Conservation (phyloP, 192 early-diverging fungal species). For the Dissophora ornata region DNA sequence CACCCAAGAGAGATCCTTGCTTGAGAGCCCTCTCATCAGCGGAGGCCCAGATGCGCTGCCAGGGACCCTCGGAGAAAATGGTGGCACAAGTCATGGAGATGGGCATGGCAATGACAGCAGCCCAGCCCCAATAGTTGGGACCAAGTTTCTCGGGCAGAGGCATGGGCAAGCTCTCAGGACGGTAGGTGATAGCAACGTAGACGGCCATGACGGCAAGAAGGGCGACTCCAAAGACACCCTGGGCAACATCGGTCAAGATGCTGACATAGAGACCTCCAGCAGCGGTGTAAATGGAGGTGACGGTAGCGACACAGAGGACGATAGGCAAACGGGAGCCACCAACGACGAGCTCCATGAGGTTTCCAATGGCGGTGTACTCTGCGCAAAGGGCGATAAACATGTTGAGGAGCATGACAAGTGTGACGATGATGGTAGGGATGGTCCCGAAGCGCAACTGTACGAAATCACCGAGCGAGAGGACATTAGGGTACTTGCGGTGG, state of each 20-base stretch:
- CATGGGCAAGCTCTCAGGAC: slow-evolving; percentile 55
- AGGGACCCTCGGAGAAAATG: slow-evolving; percentile 77
- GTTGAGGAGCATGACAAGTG: slow-evolving; percentile 64
- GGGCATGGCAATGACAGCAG: slow-evolving; percentile 68
- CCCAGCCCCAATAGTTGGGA: slow-evolving; percentile 71
- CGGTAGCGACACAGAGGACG: slow-evolving; percentile 66
- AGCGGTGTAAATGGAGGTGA: slow-evolving; percentile 74
- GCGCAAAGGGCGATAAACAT: slow-evolving; percentile 70
- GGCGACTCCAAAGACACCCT: slow-evolving; percentile 63
- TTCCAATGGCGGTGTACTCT: slow-evolving; percentile 71
- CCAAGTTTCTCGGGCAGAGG: slow-evolving; percentile 61
- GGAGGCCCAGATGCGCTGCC: slow-evolving; percentile 77
- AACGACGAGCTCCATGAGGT: slow-evolving; percentile 64
- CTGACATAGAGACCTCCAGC: slow-evolving; percentile 72
- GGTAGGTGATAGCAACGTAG: slow-evolving; percentile 62
- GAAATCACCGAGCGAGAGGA: slow-evolving; percentile 73
- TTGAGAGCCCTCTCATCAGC: slow-evolving; percentile 66
- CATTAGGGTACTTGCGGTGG: slow-evolving; percentile 60
- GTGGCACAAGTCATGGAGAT: slow-evolving; percentile 69
- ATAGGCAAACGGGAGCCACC: slow-evolving; percentile 64
- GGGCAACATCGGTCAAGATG: slow-evolving; percentile 71
- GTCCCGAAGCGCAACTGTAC: slow-evolving; percentile 69
- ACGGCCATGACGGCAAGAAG: slow-evolving; percentile 65
- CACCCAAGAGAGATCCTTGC: slow-evolving; percentile 64
- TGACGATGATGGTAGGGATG: slow-evolving; percentile 61